Evolutionary conservation across 208 protist species (phyloP), one percentile per base, ranked within the genome.

Genomic region (Vickermania ingenoplastis): DNA sequence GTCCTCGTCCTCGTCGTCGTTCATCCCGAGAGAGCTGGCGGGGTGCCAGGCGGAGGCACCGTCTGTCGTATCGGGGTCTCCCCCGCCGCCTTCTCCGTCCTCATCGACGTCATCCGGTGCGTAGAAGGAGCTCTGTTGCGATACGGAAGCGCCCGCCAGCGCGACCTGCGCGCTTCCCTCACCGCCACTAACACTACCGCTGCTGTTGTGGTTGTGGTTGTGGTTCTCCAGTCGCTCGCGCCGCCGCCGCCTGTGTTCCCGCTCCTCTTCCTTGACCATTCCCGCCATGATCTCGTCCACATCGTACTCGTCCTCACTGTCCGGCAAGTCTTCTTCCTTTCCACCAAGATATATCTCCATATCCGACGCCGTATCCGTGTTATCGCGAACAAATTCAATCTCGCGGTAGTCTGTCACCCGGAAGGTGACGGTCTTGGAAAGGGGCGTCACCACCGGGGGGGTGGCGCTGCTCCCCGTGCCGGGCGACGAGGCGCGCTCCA

Each of bases 271-370:
- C 17, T 22, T 7, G 7, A 41, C 54, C 17, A 41, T 26, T 17
- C 25, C 54, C 5, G 14, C 25, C n/a, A 59, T 14, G 14, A 59
- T n/a, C 14, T 41, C 54, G 13, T 59, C 54, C 54, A 59, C 27
- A 21, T 59, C 54, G 51, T 55, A 22, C 5, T 59, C 54, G 26
- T 59, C 54, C n/a, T 59, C 54, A 25, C 54, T 59, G 22, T 26
- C 7, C 17, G 25, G 25, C 13, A 41, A 7, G 7, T 59, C 54
- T 13, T 59, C 54, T 7, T 59, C 25, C 17, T 41, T 27, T n/a
- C 54, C 22, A 4, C 67, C 67, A 4, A 73, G 28, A 48, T 64
- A 73, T 13, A 64, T 21, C 36, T 73, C 67, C 21, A 73, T 27
- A 53, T 73, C 67, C 0, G 67, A 67, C 13, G 45, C n/a, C 1